Evolutionary conservation across 2,329 filamentous ascomycete species (phyloP), one percentile per base, ranked within the genome.

Genomic region (Blumeria hordei): DNA sequence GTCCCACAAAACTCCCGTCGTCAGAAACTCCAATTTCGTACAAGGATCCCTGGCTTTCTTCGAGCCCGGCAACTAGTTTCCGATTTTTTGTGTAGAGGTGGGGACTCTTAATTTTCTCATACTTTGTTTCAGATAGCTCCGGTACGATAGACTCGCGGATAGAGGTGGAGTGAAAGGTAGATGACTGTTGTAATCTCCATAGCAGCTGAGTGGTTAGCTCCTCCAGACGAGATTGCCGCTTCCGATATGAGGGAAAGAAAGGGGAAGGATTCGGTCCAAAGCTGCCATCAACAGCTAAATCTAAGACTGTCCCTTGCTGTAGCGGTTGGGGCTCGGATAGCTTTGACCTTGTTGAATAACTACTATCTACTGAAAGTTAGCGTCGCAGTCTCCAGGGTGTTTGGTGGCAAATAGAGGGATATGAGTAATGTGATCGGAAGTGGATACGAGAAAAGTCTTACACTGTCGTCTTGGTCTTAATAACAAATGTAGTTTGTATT

Each of bases 11-110:
- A 0, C 83, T 87, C 7, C 92, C 92, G 69, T 96, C 88, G 66
- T 98, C 92, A 33, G 88, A 84, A 9, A 98, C 88, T 0, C 92
- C 92, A 66, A 98, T 94, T 67, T 98, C 90, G 62, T 98, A 98
- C 53, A 96, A 69, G 0, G 92, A 92, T 5, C 92, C 92, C 60
- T 86, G 83, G 14, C 88, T 95, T 65, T 94, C 88, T 65, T 96
- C 90, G 8, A 98, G 71, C 0, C 92, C 88, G 1, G 88, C 79
- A 6, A 88, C 71, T 43, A 83, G 70, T 58, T 80, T 78, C 7
- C 69, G 71, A 1, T 76, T 69, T 57, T 72, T 70, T 53, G 74
- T 65, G 7, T 73, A 69, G 21, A 67, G 64, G 39, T 72, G 66
- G 16, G 74, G 64, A 54, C 73, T 70, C 21, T 70, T 65, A n/a